Evolutionary conservation across 2,329 filamentous ascomycete genomes (phyloP).

Genomic region (Aspergillus phoenicis): DNA sequence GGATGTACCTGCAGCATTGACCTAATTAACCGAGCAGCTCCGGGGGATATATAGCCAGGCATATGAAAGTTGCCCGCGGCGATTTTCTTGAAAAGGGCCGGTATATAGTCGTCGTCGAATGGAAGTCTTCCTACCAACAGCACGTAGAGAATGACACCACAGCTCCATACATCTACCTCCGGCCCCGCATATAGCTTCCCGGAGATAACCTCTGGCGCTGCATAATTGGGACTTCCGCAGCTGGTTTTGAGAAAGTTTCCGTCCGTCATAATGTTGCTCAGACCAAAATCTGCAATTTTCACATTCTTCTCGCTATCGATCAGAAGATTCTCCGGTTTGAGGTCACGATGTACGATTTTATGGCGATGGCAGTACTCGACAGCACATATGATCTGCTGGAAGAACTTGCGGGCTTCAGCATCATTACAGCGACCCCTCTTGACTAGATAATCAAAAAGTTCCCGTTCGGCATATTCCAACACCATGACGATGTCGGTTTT

Average conservation of each 20-base stretch:
- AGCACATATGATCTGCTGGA: constrained; percentile 98
- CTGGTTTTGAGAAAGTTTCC: constrained; percentile 99
- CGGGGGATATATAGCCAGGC: constrained; percentile 84
- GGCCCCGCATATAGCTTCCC: constrained; percentile 97
- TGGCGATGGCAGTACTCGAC: constrained; percentile 99
- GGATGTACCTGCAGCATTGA: constrained; percentile 95
- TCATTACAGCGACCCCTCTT: constrained; percentile 90
- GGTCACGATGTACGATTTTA: constrained; percentile 96
- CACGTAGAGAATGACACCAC: constrained; percentile 67
- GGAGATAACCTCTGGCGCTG: constrained; percentile 95
- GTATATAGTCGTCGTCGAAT: constrained; percentile 98
- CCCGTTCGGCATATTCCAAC: constrained; percentile 92
- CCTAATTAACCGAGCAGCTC: constrained; percentile 74
- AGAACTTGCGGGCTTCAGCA: constrained; percentile 91
- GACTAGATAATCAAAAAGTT: constrained; percentile 98
- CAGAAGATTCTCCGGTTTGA: constrained; percentile 95
- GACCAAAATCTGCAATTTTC: constrained; percentile 97
- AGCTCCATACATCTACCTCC: constrained; percentile 87
- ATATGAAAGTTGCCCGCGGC: constrained; percentile 91
- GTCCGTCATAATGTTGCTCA: constrained; percentile 99
- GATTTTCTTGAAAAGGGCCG: constrained; percentile 96
- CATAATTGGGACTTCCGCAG: constrained; percentile 97
- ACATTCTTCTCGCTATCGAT: constrained; percentile 95
- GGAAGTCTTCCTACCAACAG: constrained; percentile 71
- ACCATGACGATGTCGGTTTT: constrained; percentile 97